Conservation (phyloP, 441 rosid genomes). For the Pelargonium myrrhifolium region DNA sequence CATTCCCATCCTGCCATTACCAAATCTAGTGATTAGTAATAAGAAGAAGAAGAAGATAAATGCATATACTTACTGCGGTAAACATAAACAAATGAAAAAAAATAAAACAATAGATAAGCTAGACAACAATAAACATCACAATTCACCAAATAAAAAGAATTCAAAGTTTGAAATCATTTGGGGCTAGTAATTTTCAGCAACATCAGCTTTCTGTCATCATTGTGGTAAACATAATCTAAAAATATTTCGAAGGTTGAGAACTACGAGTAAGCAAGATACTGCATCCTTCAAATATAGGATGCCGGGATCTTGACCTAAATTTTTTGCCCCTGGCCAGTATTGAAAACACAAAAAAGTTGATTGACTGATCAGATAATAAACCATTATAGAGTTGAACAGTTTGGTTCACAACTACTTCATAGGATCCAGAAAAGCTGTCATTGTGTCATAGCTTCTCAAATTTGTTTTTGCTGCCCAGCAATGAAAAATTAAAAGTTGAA, state of each 20-base stretch:
- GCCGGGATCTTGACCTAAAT: not conserved
- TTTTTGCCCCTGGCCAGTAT: no score
- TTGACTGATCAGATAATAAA: not conserved
- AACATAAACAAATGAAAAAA: no score
- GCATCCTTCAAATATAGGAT: not conserved
- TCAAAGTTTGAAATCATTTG: no score
- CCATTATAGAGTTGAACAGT: not conserved
- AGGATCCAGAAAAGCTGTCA: not conserved
- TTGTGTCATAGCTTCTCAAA: not conserved
- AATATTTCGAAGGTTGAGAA: not conserved
- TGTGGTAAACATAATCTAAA: not conserved
- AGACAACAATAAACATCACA: no score
- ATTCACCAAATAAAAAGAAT: no score
- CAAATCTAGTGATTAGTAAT: no score
- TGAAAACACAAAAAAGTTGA: not conserved
- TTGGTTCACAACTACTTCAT: not conserved
- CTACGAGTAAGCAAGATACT: no score
- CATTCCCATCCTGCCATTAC: no score
- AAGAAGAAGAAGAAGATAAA: no score
- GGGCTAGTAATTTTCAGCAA: no score
- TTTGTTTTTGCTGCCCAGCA: not conserved
- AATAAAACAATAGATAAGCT: no score
- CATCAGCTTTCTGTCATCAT: not conserved
- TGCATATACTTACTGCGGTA: no score
- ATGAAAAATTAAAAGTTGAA: not conserved